A percentile compares a stretch with the other conserved stretches of the same genome.
Evolutionary conservation across 768 basidiomycete genomes (phyloP).

Genomic region (Lanmaoa rubissima): DNA sequence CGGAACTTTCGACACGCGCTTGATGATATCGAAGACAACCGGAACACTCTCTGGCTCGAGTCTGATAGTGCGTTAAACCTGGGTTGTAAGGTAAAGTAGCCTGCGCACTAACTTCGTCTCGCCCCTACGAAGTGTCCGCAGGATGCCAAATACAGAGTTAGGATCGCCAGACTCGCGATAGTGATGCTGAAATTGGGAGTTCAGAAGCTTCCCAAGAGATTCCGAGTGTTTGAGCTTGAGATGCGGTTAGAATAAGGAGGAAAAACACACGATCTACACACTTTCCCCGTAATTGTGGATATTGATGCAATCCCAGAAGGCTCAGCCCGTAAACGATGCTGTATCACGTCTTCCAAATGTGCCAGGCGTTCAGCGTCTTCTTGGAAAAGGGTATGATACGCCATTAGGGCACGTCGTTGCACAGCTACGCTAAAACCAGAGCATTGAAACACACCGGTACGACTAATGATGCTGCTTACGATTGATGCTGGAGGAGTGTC

Average conservation of each 20-base stretch:
- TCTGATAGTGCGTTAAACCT: constrained; percentile 12
- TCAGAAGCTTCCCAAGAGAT: constrained; percentile 21
- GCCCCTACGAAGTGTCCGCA: constrained; percentile 25
- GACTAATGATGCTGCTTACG: constrained; percentile 57
- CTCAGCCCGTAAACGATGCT: constrained; percentile 8
- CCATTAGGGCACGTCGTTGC: constrained; percentile 60
- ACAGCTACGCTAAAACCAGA: constrained; percentile 47
- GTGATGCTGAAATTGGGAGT: constrained; percentile 18
- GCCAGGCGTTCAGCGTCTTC: constrained; percentile 46
- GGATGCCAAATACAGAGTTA: constrained; percentile 8
- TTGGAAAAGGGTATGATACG: constrained; percentile 51
- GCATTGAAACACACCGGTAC: constrained; percentile 5
- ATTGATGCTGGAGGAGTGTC: constrained; percentile 66
- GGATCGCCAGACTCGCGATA: constrained; percentile 10
- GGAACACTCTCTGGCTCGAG: constrained; percentile 22
- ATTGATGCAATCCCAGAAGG: constrained; percentile 9
- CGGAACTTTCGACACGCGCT: constrained; percentile 20
- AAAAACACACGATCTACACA: constrained; percentile 8
- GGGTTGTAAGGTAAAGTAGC: background rate
- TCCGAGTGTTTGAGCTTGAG: constrained; percentile 25
- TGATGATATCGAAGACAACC: constrained; percentile 28
- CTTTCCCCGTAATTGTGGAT: constrained; percentile 21
- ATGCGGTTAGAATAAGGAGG: constrained; percentile 2
- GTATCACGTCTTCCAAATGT: constrained; percentile 33
- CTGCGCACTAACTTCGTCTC: constrained; percentile 22